Evolutionary conservation across 2,329 filamentous ascomycete species (phyloP).

Genomic region (Falciphora oryzae): DNA sequence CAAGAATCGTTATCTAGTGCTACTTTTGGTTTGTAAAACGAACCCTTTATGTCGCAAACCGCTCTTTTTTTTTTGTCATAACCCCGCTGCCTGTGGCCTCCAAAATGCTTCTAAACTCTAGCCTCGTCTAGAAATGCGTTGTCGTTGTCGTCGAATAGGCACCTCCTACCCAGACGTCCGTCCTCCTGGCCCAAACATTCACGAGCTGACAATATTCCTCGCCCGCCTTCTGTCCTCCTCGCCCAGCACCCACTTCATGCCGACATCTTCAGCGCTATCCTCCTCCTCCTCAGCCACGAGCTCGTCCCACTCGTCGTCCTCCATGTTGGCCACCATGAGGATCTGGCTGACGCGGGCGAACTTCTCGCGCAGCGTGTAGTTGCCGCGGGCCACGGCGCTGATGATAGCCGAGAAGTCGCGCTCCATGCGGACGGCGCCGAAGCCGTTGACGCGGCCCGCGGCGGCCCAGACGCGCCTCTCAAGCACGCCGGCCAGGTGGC

Average conservation of each 20-base stretch:
- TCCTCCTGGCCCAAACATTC: background rate
- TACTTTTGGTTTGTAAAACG: background rate
- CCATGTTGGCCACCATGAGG: constrained; percentile 85
- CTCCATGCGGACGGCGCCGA: constrained; percentile 77
- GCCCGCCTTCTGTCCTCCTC: constrained; percentile 69
- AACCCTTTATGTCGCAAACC: background rate
- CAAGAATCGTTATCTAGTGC: background rate
- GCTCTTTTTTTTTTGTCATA: background rate
- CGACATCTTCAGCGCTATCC: constrained; percentile 41
- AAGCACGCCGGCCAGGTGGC: constrained; percentile 69
- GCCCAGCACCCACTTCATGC: constrained; percentile 65
- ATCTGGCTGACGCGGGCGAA: constrained; percentile 77
- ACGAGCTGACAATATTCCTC: constrained; percentile 56
- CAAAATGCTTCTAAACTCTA: background rate
- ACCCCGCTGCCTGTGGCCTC: background rate
- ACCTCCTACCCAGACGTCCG: too few species aligned
- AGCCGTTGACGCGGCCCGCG: constrained; percentile 70
- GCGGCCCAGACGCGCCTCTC: constrained; percentile 85
- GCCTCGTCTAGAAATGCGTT: background rate
- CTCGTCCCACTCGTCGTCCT: constrained; percentile 92
- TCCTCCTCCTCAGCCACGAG: constrained; percentile 27
- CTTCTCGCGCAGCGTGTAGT: constrained; percentile 71
- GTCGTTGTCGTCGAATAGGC: too few species aligned
- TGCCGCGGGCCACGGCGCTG: constrained; percentile 57
- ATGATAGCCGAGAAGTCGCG: constrained; percentile 77